These are phyloP conservation scores for Smithsoniella earleae DNA, from an alignment of 163 green algal species.

Conservation along the genomic window DNA sequence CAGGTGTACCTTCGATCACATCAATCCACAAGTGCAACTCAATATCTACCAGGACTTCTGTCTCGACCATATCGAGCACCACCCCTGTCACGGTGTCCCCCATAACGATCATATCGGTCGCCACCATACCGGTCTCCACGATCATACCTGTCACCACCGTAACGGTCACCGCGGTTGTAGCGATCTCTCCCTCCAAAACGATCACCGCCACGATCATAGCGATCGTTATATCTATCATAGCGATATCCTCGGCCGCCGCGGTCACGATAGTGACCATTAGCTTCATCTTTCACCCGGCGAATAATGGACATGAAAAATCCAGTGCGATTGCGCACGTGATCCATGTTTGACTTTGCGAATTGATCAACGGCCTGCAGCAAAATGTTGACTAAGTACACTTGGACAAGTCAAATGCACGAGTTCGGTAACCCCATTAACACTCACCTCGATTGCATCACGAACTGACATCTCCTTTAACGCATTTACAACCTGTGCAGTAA, in stretches of 20 bases:
- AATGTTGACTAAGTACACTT: no score
- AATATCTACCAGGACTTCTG: no score
- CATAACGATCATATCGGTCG: neutral
- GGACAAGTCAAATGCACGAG: no score
- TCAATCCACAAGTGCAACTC: no score
- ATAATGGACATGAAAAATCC: conserved; percentile 30
- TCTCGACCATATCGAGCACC: neutral
- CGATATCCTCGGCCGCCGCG: neutral
- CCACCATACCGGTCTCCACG: neutral
- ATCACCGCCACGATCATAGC: neutral
- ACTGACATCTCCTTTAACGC: conserved; percentile 15
- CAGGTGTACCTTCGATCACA: no score
- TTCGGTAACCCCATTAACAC: no score
- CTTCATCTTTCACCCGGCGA: conserved; percentile 4
- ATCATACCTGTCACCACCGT: neutral
- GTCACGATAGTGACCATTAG: neutral
- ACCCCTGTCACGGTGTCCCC: neutral
- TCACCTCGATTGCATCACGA: conserved; percentile 7
- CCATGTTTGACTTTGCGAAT: conserved; percentile 22
- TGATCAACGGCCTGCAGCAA: conserved; percentile 18
- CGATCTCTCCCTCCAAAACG: neutral
- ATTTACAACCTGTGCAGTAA: conserved; percentile 16
- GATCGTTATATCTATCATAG: neutral
- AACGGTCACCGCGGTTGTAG: neutral
- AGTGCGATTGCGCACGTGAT: conserved; percentile 11